phyloP scores from a whole-genome alignment of 495 filamentous ascomycete species.

The Pseudevernia furfuracea region DNA sequence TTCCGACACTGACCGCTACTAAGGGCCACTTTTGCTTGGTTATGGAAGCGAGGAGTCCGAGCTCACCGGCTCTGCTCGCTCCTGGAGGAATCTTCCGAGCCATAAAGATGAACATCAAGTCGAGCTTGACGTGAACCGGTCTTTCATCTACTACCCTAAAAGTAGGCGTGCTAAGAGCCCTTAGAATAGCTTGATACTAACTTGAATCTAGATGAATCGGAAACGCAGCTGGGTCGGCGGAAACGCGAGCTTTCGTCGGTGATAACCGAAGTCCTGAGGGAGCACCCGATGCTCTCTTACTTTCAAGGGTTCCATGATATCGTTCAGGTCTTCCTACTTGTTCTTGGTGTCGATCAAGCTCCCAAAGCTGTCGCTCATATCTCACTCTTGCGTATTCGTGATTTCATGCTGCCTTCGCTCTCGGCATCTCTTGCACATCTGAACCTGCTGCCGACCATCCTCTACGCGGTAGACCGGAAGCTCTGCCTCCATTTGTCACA shows the following conservation, averaged over 20 bases:
- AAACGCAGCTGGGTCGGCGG: slow-evolving; percentile 53
- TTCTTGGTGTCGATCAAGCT: slow-evolving; percentile 54
- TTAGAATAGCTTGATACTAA: slow-evolving; percentile 24
- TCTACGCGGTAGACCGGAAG: slow-evolving; percentile 57
- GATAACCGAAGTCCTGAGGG: slow-evolving; percentile 67
- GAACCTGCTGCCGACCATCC: slow-evolving; percentile 71
- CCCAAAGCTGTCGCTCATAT: slow-evolving; percentile 61
- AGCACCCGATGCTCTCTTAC: slow-evolving; percentile 81
- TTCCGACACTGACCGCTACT: neutral
- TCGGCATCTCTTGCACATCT: slow-evolving; percentile 73
- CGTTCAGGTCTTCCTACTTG: slow-evolving; percentile 88
- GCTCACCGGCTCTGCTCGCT: slow-evolving; percentile 24
- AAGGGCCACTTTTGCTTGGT: slow-evolving; percentile 79
- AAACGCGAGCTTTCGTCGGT: slow-evolving; percentile 66
- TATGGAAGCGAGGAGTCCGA: slow-evolving; percentile 31
- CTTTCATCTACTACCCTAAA: slow-evolving; percentile 94
- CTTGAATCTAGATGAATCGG: slow-evolving; percentile 31
- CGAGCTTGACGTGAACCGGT: slow-evolving; percentile 80
- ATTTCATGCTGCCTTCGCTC: slow-evolving; percentile 96
- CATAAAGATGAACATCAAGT: slow-evolving; percentile 88
- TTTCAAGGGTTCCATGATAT: slow-evolving; percentile 99
- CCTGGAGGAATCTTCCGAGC: slow-evolving; percentile 50
- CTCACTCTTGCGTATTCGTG: slow-evolving; percentile 81
- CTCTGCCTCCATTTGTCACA: slow-evolving; percentile 64
- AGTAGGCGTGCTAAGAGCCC: slow-evolving; percentile 40